Evolutionary conservation across 805 yeast species (phyloP).

Genomic region (Wickerhamiella cacticola): DNA sequence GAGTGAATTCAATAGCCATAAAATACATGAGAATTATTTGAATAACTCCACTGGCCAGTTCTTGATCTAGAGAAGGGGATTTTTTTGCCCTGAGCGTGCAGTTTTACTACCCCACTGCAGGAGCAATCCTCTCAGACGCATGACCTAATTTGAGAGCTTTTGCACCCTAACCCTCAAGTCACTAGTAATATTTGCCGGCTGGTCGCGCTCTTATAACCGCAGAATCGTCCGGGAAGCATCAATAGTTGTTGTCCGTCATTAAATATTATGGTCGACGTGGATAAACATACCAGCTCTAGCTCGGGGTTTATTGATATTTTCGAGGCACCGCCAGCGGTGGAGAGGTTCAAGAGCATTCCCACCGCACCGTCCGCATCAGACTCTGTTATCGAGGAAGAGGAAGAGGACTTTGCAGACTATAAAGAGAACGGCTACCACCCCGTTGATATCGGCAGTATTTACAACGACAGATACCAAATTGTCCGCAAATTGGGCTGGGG

Average conservation of each 20-base stretch:
- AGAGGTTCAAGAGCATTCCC: constrained; percentile 7
- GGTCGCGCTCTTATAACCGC: not conserved
- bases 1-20: too few relatives aligned
- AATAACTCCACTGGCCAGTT: too few relatives aligned
- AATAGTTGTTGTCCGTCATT: not conserved
- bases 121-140: not conserved
- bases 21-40: too few relatives aligned
- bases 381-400: constrained; percentile 35
- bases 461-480: constrained; percentile 63
- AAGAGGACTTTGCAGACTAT: constrained; percentile 79
- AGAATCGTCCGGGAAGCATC: not conserved
- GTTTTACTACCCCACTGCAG: not conserved
- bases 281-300: not conserved
- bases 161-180: not conserved
- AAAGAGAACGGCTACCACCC: constrained; percentile 94
- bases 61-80: too few relatives aligned
- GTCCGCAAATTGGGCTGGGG: constrained; percentile 98
- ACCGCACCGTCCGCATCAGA: not conserved
- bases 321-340: not conserved
- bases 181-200: not conserved
- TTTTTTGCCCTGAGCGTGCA: not conserved
- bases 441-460: constrained; percentile 73
- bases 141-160: not conserved
- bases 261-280: constrained; percentile 7
- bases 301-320: not conserved